Base-by-base conservation (phyloP, 352 stramenopile species). In the Pythium myriotylum region DNA sequence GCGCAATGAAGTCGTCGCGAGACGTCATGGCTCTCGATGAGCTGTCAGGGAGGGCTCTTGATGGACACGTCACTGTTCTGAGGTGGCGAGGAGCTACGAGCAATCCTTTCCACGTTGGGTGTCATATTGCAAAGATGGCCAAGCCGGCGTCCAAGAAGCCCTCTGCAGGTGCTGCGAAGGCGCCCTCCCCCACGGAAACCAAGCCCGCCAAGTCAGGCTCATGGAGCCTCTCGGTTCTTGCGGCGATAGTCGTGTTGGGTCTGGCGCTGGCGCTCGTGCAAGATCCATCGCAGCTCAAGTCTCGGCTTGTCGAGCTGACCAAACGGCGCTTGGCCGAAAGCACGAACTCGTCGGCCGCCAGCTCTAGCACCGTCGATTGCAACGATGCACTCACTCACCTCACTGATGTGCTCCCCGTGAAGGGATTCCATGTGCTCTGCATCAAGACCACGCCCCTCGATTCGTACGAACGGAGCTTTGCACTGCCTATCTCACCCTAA, bases 361-460 rank as follows among this genome's bases (percentile, higher is more conserved):
- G 54, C 85, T 76, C 57, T 17, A 39, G 17, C 12, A 24, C 23
- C n/a, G 62, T 85, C 6, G 55, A 82, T 54, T 86, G 79, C 54
- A 33, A 6, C 0, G 48, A 61, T 4, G 73, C 77, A 13, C 62
- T 73, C 1, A 43, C 72, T 57, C 82, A 73, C 26, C 54, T 91
- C 32, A 91, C 81, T 13, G 72, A 86, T 22, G 69, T 75, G 22
- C 70, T 73, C 54, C 64, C 77, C 1, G 72, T 91, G 45, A 83
- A 84, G 49, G 81, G 81, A 17, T 89, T 89, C 58, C 79, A 91
- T 50, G 79, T 91, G 33, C 62, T 91, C 7, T 91, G 81, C 42
- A 55, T 88, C n/a, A 47, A 76, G 19, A 68, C 58, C 32, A 76
- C 70, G 13, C 56, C 72, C 7, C 20, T 46, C 10, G 65, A 84